Conservation (phyloP, 495 filamentous ascomycete genomes). For the Hypoxylon lienhwacheense region DNA sequence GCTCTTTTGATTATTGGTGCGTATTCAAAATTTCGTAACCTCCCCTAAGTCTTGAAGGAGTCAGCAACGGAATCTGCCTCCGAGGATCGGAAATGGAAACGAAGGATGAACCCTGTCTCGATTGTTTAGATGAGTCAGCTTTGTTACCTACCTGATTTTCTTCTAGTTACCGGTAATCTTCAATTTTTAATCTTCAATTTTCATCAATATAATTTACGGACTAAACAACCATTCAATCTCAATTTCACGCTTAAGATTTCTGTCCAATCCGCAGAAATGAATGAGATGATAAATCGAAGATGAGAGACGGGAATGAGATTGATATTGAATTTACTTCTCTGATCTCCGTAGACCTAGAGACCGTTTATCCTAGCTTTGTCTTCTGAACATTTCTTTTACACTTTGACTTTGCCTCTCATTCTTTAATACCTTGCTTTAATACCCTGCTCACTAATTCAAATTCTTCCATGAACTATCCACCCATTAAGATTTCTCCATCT, state of each 20-base stretch:
- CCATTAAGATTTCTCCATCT: too few relatives aligned
- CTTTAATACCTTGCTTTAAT: slow-evolving; percentile 1
- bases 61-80: too few relatives aligned
- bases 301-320: not conserved
- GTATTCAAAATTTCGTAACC: slow-evolving; percentile 17
- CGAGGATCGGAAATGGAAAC: slow-evolving; percentile 34
- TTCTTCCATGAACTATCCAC: too few relatives aligned
- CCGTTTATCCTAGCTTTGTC: slow-evolving; percentile 8
- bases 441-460: not conserved
- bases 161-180: not conserved
- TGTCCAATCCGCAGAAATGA: too few relatives aligned
- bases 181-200: too few relatives aligned
- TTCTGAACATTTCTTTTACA: slow-evolving; percentile 13
- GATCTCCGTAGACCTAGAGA: not conserved
- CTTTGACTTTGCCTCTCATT: not conserved
- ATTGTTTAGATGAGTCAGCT: slow-evolving; percentile 12
- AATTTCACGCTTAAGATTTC: too few relatives aligned
- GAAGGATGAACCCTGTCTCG: too few relatives aligned
- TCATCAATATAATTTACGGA: too few relatives aligned
- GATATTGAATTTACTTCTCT: not conserved
- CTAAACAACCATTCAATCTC: too few relatives aligned
- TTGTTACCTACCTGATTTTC: slow-evolving; percentile 1
- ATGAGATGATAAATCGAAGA: too few relatives aligned
- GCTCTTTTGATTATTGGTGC: slow-evolving; percentile 9
- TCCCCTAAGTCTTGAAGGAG: not conserved